A percentile compares a stretch with the other conserved stretches of the same genome.
Evolutionary conservation across 768 basidiomycete species (phyloP).

Genomic region (Leucocoprinus sp.): DNA sequence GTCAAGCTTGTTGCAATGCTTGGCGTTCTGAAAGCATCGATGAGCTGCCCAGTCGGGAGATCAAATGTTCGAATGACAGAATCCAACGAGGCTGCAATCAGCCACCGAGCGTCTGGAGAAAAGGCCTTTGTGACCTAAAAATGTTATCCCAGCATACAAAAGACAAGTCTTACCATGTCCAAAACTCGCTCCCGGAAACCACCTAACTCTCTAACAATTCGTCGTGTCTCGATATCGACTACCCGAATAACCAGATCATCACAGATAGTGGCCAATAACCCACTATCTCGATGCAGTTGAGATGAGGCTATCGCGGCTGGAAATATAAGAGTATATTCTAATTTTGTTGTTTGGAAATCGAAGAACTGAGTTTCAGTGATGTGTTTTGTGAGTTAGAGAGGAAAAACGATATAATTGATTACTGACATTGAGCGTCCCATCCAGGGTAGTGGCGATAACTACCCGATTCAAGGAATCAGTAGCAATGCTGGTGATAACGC

Average conservation of each 20-base stretch:
- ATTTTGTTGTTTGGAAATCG: slow-evolving; percentile 82
- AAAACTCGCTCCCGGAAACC: slow-evolving; percentile 82
- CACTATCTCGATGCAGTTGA: slow-evolving; percentile 75
- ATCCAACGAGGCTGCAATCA: slow-evolving; percentile 82
- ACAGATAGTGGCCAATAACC: slow-evolving; percentile 73
- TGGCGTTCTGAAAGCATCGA: slow-evolving; percentile 85
- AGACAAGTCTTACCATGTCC: slow-evolving; percentile 58
- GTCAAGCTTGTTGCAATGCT: slow-evolving; percentile 85
- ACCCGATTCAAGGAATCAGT: slow-evolving; percentile 78
- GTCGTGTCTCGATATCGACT: slow-evolving; percentile 84
- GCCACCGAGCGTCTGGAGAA: slow-evolving; percentile 93
- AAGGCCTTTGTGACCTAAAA: slow-evolving; percentile 56
- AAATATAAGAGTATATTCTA: slow-evolving; percentile 59
- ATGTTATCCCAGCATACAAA: not conserved
- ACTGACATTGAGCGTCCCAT: slow-evolving; percentile 84
- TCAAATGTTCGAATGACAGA: slow-evolving; percentile 93
- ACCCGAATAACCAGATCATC: slow-evolving; percentile 84
- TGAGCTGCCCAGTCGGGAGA: slow-evolving; percentile 84
- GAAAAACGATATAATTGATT: not conserved
- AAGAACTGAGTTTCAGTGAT: slow-evolving; percentile 62
- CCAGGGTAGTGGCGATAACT: slow-evolving; percentile 78
- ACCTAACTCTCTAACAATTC: slow-evolving; percentile 81
- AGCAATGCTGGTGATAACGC: slow-evolving; percentile 73
- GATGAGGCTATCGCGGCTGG: slow-evolving; percentile 66
- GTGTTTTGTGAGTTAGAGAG: not conserved